A percentile compares a stretch with the other conserved stretches of the same genome.
phyloP scores from a whole-genome alignment of 129 eudicot genomes.

The Lonicera japonica region DNA sequence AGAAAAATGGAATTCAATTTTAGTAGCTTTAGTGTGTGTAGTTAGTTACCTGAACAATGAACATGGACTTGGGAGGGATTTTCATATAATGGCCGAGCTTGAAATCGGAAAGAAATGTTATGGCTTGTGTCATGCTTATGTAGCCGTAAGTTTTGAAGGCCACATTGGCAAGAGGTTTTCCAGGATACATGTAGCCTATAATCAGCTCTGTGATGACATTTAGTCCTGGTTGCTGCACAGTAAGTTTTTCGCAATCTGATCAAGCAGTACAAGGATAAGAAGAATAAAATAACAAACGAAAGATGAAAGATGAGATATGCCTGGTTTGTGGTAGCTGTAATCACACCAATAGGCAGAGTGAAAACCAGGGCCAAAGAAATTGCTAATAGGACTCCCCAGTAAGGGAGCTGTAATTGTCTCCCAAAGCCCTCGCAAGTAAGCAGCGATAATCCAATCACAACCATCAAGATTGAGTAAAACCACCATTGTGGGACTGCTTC shows the following conservation, averaged over 20 bases:
- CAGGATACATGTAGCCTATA: conserved; percentile 57
- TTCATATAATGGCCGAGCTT: conserved; percentile 64
- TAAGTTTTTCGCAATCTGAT: background rate
- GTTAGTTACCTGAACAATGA: conserved; percentile 41
- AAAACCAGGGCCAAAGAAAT: conserved; percentile 48
- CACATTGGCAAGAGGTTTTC: conserved; percentile 63
- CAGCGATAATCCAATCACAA: conserved; percentile 51
- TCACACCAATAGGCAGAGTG: conserved; percentile 65
- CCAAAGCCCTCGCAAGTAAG: conserved; percentile 74
- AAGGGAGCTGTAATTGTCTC: conserved; percentile 75
- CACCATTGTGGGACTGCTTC: conserved; percentile 79
- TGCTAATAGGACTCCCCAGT: conserved; percentile 70
- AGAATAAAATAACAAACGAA: background rate
- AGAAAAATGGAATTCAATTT: too few relatives aligned
- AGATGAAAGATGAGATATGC: conserved; percentile 1
- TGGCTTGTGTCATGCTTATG: conserved; percentile 57
- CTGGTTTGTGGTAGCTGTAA: conserved; percentile 71
- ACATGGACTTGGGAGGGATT: conserved; percentile 63
- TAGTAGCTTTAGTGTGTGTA: background rate
- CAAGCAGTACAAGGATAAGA: too few relatives aligned
- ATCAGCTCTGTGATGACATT: conserved; percentile 57
- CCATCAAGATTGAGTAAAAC: conserved; percentile 47
- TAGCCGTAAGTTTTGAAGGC: conserved; percentile 59
- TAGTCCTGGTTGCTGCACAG: conserved; percentile 40
- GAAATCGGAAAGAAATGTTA: conserved; percentile 42